phyloP scores from a whole-genome alignment of 352 stramenopile genomes.

The Globisporangium takayamanum region DNA sequence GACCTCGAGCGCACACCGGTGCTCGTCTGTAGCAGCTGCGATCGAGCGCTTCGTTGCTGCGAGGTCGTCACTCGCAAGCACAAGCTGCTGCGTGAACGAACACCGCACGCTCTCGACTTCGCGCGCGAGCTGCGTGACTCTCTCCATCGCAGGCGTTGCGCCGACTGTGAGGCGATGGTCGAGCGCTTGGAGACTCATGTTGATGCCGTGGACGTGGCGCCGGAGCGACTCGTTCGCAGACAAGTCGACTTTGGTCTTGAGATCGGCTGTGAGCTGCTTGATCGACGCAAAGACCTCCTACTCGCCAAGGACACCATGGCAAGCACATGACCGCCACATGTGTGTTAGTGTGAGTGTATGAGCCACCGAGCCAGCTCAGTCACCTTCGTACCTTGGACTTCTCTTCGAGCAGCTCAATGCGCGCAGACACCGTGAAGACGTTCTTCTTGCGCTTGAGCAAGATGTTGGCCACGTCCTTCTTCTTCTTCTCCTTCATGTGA shows the following conservation, averaged over 20 bases:
- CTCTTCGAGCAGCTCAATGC: slow-evolving; percentile 66
- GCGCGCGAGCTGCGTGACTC: slow-evolving; percentile 30
- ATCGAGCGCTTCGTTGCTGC: slow-evolving; percentile 22
- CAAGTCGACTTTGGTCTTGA: slow-evolving; percentile 47
- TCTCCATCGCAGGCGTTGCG: slow-evolving; percentile 33
- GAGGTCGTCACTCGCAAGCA: slow-evolving; percentile 24
- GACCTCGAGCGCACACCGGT: slow-evolving; percentile 27
- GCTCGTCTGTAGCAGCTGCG: slow-evolving; percentile 20
- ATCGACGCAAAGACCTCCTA: slow-evolving; percentile 54
- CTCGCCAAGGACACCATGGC: background rate
- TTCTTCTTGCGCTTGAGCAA: slow-evolving; percentile 77
- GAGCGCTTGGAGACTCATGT: slow-evolving; percentile 37
- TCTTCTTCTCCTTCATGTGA: slow-evolving; percentile 72
- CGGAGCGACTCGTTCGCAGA: slow-evolving; percentile 36
- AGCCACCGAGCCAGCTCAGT: background rate
- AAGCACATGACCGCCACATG: background rate
- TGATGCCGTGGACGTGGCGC: slow-evolving; percentile 48
- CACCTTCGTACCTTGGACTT: slow-evolving; percentile 35
- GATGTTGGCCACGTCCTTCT: slow-evolving; percentile 70
- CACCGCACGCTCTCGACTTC: slow-evolving; percentile 29
- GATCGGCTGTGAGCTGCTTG: slow-evolving; percentile 51
- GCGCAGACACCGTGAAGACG: slow-evolving; percentile 66
- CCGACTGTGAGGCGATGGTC: slow-evolving; percentile 35
- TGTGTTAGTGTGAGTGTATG: background rate
- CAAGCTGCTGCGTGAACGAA: slow-evolving; percentile 31